These are phyloP conservation scores for Ceratocystiopsis brevicomis DNA, from an alignment of 2,329 filamentous ascomycete genomes.

Conservation along the genomic window DNA sequence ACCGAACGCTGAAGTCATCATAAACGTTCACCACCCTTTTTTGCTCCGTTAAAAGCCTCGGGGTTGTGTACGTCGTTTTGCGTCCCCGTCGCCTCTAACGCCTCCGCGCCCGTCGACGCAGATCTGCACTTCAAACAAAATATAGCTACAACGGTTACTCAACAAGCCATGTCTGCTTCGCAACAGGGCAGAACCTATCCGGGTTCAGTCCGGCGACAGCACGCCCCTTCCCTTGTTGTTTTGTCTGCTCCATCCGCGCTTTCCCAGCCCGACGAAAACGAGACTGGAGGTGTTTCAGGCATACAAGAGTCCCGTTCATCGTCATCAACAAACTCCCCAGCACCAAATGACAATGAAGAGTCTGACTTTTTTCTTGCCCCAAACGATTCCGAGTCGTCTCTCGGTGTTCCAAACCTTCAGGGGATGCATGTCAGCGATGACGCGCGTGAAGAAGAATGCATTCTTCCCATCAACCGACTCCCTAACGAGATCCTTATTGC, in stretches of 20 bases:
- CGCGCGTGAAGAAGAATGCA: slow-evolving; percentile 21
- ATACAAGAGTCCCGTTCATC: slow-evolving; percentile 35
- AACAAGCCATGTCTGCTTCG: too few relatives aligned
- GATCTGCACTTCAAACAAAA: too few relatives aligned
- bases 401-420: slow-evolving; percentile 61
- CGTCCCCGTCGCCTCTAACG: too few relatives aligned
- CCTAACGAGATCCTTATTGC: slow-evolving; percentile 90
- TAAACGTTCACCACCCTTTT: too few relatives aligned
- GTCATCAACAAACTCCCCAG: slow-evolving; percentile 57
- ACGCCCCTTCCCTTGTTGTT: slow-evolving; percentile 10
- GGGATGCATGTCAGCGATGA: slow-evolving; percentile 53
- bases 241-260: slow-evolving; percentile 10
- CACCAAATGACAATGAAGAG: slow-evolving; percentile 66
- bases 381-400: slow-evolving; percentile 85
- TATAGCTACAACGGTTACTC: too few relatives aligned
- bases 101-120: too few relatives aligned
- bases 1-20: too few relatives aligned
- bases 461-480: slow-evolving; percentile 65
- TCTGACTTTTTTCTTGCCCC: slow-evolving; percentile 79
- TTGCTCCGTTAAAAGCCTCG: too few relatives aligned
- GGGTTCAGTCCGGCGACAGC: slow-evolving; percentile 1
- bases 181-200: too few relatives aligned
- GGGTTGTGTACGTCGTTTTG: too few relatives aligned
- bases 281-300: slow-evolving; percentile 11
- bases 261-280: slow-evolving; percentile 12